Evolutionary conservation across 2,329 filamentous ascomycete species (phyloP).

Genomic region (Microthyrium microscopicum): DNA sequence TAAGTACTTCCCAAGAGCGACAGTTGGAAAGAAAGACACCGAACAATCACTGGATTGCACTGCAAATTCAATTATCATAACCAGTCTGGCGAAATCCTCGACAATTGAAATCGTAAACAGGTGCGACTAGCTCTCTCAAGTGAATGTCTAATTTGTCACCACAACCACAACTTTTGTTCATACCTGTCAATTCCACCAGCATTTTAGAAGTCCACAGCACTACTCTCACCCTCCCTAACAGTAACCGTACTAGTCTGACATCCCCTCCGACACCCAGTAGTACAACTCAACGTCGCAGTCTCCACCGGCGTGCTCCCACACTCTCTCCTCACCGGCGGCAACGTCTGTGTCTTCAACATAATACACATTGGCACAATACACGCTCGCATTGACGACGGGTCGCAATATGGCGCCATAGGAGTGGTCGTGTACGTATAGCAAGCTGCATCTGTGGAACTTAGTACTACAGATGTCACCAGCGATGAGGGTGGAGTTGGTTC

Average conservation of each 20-base stretch:
- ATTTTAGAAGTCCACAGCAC: too few species aligned
- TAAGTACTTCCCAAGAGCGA: too few species aligned
- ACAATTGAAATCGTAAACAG: too few species aligned
- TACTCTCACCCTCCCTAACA: constrained; percentile 10
- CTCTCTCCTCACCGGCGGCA: constrained; percentile 9
- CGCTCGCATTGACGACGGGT: constrained; percentile 8
- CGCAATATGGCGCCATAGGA: constrained; percentile 6
- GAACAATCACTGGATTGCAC: too few species aligned
- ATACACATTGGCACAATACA: constrained; percentile 11
- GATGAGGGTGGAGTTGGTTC: not conserved
- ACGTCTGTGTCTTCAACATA: constrained; percentile 9
- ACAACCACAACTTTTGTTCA: too few species aligned
- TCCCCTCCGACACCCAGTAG: constrained; percentile 10
- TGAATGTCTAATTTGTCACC: too few species aligned
- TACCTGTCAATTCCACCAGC: too few species aligned
- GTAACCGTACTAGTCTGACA: constrained; percentile 12
- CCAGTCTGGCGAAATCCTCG: too few species aligned
- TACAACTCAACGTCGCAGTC: constrained; percentile 9
- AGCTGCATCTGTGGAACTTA: constrained; percentile 1
- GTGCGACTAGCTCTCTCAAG: too few species aligned
- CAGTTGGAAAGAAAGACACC: too few species aligned
- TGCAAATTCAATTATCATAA: too few species aligned
- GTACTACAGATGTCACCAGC: constrained; percentile 3
- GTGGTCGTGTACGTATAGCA: constrained; percentile 10
- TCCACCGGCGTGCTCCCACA: constrained; percentile 10